Evolutionary conservation across 805 yeast genomes (phyloP), one percentile per base, ranked within the genome.

Genomic region (Monosporozyma aerobia): DNA sequence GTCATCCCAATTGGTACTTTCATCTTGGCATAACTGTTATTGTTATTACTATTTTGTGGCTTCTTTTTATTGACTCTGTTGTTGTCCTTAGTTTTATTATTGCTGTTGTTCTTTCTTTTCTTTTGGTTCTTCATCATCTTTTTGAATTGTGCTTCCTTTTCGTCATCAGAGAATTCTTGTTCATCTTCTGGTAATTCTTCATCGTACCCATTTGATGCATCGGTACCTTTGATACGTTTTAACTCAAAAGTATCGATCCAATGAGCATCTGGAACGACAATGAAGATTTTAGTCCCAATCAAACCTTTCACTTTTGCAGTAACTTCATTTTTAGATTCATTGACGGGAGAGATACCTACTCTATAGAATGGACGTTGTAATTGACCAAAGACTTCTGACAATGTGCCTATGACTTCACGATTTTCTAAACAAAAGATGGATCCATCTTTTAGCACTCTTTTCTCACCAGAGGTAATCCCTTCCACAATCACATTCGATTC

Each of bases 101-200:
- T 53, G 16, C 63, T 64, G 47, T 62, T 65, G 54, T 57, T 70
- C 53, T 70, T 74, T 55, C 72, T 75, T 55, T 74, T 76, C 59
- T 78, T 80, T 68, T 79, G 79, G 54, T 77, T 78, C 69, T 85
- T 87, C 65, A 77, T 82, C 23, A 75, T 68, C 51, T 77, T 79
- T 63, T 85, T 90, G 46, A 79, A 79, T 37, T 79, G 83, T 59
- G 81, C 78, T 66, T 94, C 98, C 55, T 79, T 80, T 64, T 92
- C 98, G 68, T 94, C 98, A 66, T 94, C 98, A 1, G 97, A 87
- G 59, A 84, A 92, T 64, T 92, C 98, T 66, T 88, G 95, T 66
- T 94, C 98, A 32, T 87, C 95, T 59, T 83, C 90, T 0, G 96
- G 89, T 32, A 92, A 69, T 63, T 94, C 99, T 70, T 94, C 98